These are phyloP conservation scores for Avena insularis DNA, from an alignment of 176 grass and related monocot genomes.

Conservation along the genomic window DNA sequence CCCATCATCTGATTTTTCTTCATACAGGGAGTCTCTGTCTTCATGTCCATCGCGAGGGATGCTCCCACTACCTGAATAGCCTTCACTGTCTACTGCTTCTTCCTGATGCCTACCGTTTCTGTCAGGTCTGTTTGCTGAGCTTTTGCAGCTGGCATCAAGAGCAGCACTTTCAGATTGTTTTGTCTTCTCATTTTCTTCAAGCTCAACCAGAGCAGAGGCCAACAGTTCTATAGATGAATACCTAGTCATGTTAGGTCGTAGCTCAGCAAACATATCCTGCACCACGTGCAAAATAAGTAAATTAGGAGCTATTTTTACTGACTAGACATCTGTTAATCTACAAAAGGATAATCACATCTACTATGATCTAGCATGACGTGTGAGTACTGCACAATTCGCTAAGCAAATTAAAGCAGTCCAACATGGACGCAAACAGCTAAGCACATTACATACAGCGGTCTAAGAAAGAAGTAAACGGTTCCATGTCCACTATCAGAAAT, in stretches of 20 bases:
- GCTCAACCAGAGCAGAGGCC: slow-evolving; percentile 61
- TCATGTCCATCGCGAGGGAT: slow-evolving; percentile 44
- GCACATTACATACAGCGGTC: not conserved
- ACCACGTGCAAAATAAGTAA: slow-evolving; percentile 7
- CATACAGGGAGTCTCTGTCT: slow-evolving; percentile 52
- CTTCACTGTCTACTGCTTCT: slow-evolving; percentile 56
- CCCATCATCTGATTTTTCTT: slow-evolving; percentile 57
- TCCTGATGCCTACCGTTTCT: slow-evolving; percentile 50
- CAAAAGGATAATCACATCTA: slow-evolving; percentile 5
- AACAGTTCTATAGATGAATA: slow-evolving; percentile 72
- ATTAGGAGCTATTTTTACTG: slow-evolving; percentile 28
- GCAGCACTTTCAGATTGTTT: slow-evolving; percentile 38
- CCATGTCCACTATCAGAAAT: slow-evolving; percentile 21
- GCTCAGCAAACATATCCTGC: slow-evolving; percentile 82
- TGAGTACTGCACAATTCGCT: slow-evolving; percentile 8
- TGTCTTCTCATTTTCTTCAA: slow-evolving; percentile 71
- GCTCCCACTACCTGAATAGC: slow-evolving; percentile 62
- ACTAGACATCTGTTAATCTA: not conserved
- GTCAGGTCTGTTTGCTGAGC: slow-evolving; percentile 39
- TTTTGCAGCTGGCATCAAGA: slow-evolving; percentile 46
- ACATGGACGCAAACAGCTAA: slow-evolving; percentile 7
- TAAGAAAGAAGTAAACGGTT: not conserved
- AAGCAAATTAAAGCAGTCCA: slow-evolving; percentile 18
- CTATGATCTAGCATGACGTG: slow-evolving; percentile 17
- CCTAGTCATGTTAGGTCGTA: slow-evolving; percentile 71